Evolutionary conservation across 768 basidiomycete genomes (phyloP).

Genomic region (Boletus vinaceobasis): DNA sequence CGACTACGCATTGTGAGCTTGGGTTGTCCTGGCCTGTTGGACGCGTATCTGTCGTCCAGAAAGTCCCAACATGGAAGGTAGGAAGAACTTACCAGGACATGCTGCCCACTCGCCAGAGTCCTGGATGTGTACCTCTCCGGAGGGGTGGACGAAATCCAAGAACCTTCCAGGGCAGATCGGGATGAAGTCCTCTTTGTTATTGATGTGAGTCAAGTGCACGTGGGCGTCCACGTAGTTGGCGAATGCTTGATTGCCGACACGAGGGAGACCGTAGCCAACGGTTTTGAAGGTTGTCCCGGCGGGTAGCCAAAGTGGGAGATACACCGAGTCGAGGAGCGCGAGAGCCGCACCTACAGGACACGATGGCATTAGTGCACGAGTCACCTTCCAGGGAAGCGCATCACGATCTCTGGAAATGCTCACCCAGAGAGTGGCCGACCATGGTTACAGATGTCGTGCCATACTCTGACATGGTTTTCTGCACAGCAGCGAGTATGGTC

Average conservation of each 20-base stretch:
- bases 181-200: constrained; percentile 44
- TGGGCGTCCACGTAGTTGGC: constrained; percentile 53
- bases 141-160: constrained; percentile 40
- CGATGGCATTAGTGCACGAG: neutral
- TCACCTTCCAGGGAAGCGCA: neutral
- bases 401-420: neutral
- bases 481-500: constrained; percentile 43
- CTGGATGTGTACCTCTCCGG: constrained; percentile 43
- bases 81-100: constrained; percentile 43
- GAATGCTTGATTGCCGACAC: constrained; percentile 57
- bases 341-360: constrained; percentile 33
- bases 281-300: constrained; percentile 30
- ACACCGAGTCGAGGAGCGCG: constrained; percentile 37
- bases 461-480: constrained; percentile 36
- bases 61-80: neutral
- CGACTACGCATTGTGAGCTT: constrained; percentile 30
- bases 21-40: constrained; percentile 55
- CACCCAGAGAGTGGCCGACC: constrained; percentile 44
- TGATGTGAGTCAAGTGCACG: constrained; percentile 48
- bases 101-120: constrained; percentile 47
- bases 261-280: constrained; percentile 35
- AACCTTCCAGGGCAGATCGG: constrained; percentile 35
- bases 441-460: constrained; percentile 38
- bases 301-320: constrained; percentile 38
- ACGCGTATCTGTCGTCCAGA: neutral